phyloP scores from a whole-genome alignment of 2,329 filamentous ascomycete genomes.

The Trichoderma brevicompactum region DNA sequence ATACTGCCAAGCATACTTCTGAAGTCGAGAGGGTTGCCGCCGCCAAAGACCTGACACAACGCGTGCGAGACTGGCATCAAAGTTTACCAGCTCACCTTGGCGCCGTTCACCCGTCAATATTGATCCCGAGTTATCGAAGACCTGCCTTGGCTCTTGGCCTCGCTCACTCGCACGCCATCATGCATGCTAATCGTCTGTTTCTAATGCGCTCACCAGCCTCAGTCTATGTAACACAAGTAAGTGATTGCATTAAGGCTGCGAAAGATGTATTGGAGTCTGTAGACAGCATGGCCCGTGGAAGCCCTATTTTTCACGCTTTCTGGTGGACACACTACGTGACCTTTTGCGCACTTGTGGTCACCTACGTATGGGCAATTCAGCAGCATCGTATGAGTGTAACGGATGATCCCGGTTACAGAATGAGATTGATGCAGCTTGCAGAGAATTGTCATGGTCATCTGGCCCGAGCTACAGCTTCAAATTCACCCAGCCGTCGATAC shows the following conservation, averaged over 20 bases:
- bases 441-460: conserved; percentile 54
- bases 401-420: conserved; percentile 20
- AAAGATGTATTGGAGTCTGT: conserved; percentile 51
- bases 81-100: conserved; percentile 50
- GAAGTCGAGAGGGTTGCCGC: conserved; percentile 44
- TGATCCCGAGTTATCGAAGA: conserved; percentile 51
- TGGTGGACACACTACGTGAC: conserved; percentile 60
- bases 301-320: conserved; percentile 52
- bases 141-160: conserved; percentile 59
- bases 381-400: conserved; percentile 33
- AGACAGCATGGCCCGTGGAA: conserved; percentile 46
- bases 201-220: conserved; percentile 46
- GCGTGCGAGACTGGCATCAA: conserved; percentile 47
- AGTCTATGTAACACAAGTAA: conserved; percentile 37
- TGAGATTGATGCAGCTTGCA: conserved; percentile 45
- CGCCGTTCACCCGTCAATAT: conserved; percentile 49
- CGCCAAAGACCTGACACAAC: conserved; percentile 44
- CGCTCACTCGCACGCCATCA: conserved; percentile 59
- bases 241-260: conserved; percentile 53
- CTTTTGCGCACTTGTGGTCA: conserved; percentile 57
- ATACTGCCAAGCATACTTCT: conserved; percentile 44
- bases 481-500: conserved; percentile 54
- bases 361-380: conserved; percentile 60
- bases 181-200: conserved; percentile 60
- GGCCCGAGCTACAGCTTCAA: conserved; percentile 42